Base-by-base conservation (phyloP, 441 rosid genomes). In the Geranium incanum region DNA sequence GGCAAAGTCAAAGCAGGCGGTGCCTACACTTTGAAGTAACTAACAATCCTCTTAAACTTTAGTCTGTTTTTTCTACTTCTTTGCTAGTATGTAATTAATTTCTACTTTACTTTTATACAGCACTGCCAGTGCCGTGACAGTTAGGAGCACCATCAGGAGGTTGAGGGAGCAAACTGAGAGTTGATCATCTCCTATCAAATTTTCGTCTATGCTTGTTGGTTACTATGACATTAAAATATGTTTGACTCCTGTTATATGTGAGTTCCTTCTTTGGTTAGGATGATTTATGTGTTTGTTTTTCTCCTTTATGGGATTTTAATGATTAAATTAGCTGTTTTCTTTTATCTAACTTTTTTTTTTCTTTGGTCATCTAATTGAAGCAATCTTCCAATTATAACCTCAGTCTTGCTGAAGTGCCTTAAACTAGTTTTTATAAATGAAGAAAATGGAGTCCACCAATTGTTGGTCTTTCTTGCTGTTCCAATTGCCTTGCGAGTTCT, bases 1-100 rank as follows among this genome's bases (percentile, higher is more conserved):
- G 95, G 98, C 69, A 91, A 91, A 79, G 92, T 93, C 55, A 93
- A 88, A 78, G 97, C 98, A 0, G 97, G 97, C 59, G 98, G 98
- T 66, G 98, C 98, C 39, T 93, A 91, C 85, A 93, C 96, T 37
- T 78, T 93, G 90, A 91, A 93, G 95, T 92, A 83, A 28, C 33
- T 28, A 82, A 28, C 9, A 0, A 3, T 6, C 36, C 19, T 33
- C 33, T 18, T 19, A 6, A 0, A 0, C 18, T 12, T 59, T 0
- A 6, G 13, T n/a, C 13, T 62, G 5, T 60, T 11, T 21, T 0
- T 21, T 21, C 15, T 23, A 6, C 66, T n/a, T 9, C 6, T 21
- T 21, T 60, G 65, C 36, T 0, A 19, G 4, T 60, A 60, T 19
- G 36, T 60, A 0, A 60, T 13, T 21, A 9, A 60, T 15, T 21